These are phyloP conservation scores for Cunninghamia lanceolata DNA, from an alignment of 75 land plant species.

Conservation along the genomic window DNA sequence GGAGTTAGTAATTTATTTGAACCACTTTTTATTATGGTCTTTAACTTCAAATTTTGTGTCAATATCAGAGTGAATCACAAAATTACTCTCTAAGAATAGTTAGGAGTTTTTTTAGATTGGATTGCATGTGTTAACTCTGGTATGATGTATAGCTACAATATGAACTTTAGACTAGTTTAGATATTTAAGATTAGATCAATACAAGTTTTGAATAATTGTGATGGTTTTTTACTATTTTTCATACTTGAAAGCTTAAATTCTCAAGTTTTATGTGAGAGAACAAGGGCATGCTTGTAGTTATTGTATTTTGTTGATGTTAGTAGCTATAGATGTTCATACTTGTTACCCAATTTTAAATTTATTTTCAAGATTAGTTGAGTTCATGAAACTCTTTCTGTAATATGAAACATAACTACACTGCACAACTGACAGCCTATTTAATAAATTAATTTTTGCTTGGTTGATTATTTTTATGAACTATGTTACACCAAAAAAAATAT, in stretches of 20 bases:
- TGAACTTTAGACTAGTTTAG: not conserved
- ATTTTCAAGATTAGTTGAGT: not conserved
- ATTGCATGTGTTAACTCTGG: not conserved
- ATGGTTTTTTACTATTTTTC: not conserved
- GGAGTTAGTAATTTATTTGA: not conserved
- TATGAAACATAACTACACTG: not conserved
- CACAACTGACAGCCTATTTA: too few relatives aligned
- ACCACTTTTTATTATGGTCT: not conserved
- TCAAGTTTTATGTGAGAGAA: not conserved
- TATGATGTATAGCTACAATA: not conserved
- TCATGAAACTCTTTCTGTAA: not conserved
- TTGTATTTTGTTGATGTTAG: not conserved
- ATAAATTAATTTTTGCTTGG: too few relatives aligned
- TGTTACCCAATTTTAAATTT: not conserved
- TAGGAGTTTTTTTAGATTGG: not conserved
- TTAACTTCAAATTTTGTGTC: not conserved
- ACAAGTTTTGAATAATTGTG: not conserved
- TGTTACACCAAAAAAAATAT: too few relatives aligned
- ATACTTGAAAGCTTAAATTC: not conserved
- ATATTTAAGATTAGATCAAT: not conserved
- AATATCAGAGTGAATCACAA: not conserved
- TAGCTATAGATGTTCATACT: not conserved
- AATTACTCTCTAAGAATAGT: not conserved
- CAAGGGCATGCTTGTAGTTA: not conserved
- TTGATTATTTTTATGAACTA: too few relatives aligned